Evolutionary conservation across 306 rosid genomes (phyloP), one percentile per base, ranked within the genome.

Genomic region (Quercus parvula): DNA sequence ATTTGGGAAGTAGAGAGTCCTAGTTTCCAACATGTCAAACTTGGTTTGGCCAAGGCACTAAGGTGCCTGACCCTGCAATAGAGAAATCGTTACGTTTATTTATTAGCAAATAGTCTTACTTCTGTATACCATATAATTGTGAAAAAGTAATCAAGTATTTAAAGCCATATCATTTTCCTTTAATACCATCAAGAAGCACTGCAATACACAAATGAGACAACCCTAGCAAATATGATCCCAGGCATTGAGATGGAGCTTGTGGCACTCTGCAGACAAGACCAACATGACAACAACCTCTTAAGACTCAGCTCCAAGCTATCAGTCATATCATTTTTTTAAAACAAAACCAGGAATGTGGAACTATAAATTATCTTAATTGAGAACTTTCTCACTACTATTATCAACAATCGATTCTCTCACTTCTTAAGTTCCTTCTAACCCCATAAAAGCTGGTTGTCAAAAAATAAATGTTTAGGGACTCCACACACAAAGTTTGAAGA

Each of bases 61-160:
- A 49, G 46, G 46, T 38, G 46, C 11, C 2, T 7, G 46, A 38
- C 12, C 46, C 46, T 41, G 12, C 12, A 41, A 41, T 41, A 8
- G 46, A 41, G 46, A 41, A 8, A 41, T 41, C 46, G 2, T 41
- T 41, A 8, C 46, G 2, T 41, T 41, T 41, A 41, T 41, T 38
- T 38, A 61, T 85, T 9, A 76, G 76, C 70, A 75, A 56, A 22
- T 15, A 15, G 5, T 25, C 30, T 46, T 71, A 49, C 46, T 51
- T 64, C 18, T 64, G 46, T 28, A 18, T 3, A 10, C 49, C 33
- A 64, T 1, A 64, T 64, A 63, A 61, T 25, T 25, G 27, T 25
- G 15, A 25, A 25, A 61, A 25, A 41, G 46, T 8, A 41, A 41
- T 41, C 2, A 59, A 59, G 15, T 12, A 61, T 22, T 17, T 17